Conservation (phyloP, 352 stramenopile genomes). For the Phytophthora uliginosa region DNA sequence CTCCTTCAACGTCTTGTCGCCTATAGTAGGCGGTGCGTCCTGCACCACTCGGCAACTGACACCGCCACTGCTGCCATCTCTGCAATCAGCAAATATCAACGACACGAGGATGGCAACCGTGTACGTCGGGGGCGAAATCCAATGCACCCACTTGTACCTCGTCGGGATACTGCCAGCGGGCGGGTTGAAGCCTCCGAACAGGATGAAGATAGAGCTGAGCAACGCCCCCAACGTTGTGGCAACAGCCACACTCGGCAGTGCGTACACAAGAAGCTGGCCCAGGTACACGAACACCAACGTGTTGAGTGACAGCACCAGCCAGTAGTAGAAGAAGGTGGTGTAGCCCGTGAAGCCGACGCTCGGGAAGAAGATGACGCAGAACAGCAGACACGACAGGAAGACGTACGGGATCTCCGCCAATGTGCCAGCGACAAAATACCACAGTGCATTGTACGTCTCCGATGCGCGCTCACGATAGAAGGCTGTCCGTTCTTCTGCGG, state of each 20-base stretch:
- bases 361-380: conserved; percentile 65
- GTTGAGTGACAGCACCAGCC: conserved; percentile 57
- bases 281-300: conserved; percentile 65
- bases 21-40: too few relatives aligned
- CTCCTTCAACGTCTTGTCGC: too few relatives aligned
- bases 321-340: conserved; percentile 61
- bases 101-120: conserved; percentile 54
- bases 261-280: conserved; percentile 56
- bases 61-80: too few relatives aligned
- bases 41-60: too few relatives aligned
- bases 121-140: conserved; percentile 56
- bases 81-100: too few relatives aligned
- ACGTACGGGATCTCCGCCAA: conserved; percentile 45
- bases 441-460: conserved; percentile 81
- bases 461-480: conserved; percentile 65
- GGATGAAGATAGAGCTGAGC: conserved; percentile 58
- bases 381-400: conserved; percentile 54
- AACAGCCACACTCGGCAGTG: conserved; percentile 50
- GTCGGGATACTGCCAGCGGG: conserved; percentile 56
- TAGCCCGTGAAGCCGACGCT: conserved; percentile 61
- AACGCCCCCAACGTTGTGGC: conserved; percentile 49
- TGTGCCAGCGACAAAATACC: conserved; percentile 78
- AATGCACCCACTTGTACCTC: conserved; percentile 71
- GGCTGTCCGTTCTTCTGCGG: conserved; percentile 31
- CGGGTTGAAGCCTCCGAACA: conserved; percentile 69